Percentiles rank a stretch among this genome's conserved stretches.
phyloP scores from a whole-genome alignment of 1,139 yeast species.

The Pichia sp. region DNA sequence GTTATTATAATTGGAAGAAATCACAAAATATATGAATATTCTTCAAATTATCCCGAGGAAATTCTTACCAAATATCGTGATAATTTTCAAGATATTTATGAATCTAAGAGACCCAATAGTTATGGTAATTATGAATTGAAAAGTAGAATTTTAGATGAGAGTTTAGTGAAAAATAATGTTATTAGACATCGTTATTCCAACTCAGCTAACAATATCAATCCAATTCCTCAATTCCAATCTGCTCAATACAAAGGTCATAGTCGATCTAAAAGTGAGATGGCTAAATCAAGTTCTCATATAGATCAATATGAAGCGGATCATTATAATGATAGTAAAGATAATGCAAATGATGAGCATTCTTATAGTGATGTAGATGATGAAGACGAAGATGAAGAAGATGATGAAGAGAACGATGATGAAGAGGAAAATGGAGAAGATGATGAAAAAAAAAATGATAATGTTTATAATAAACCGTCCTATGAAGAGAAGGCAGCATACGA shows the following conservation, averaged over 20 bases:
- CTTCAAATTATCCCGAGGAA: slow-evolving; percentile 56
- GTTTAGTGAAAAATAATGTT: background rate
- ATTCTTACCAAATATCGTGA: slow-evolving; percentile 49
- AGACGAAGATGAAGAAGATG: slow-evolving; percentile 1
- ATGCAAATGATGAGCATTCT: background rate
- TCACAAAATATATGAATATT: slow-evolving; percentile 55
- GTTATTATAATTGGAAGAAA: slow-evolving; percentile 85
- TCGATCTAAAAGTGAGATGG: slow-evolving; percentile 6
- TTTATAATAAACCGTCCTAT: no score
- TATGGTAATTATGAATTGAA: slow-evolving; percentile 28
- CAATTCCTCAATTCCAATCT: background rate
- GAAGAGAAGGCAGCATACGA: no score
- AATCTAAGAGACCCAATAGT: slow-evolving; percentile 54
- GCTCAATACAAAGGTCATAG: background rate
- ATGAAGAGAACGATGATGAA: slow-evolving; percentile 1
- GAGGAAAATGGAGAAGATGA: slow-evolving; percentile 1
- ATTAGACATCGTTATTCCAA: slow-evolving; percentile 1
- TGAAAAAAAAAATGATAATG: background rate
- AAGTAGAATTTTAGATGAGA: slow-evolving; percentile 20
- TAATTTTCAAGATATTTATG: slow-evolving; percentile 37
- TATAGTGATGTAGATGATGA: slow-evolving; percentile 3
- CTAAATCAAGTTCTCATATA: background rate
- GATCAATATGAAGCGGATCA: background rate
- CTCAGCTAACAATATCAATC: background rate
- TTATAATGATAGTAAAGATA: background rate